Conservation (phyloP, 495 filamentous ascomycete genomes). For the Chlorociboria aeruginascens region DNA sequence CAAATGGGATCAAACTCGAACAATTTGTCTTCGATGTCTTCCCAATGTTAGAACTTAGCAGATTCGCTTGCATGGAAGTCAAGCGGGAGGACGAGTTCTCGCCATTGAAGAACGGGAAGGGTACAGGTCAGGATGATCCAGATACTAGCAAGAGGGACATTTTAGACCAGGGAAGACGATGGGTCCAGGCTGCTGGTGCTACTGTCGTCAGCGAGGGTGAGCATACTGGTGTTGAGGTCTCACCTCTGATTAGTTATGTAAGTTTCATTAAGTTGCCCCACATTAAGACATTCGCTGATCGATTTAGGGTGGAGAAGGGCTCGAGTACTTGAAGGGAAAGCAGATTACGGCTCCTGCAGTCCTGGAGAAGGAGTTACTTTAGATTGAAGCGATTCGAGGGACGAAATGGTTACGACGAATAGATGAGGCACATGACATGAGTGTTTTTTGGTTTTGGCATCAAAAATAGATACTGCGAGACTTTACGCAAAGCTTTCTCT, state of each 20-base stretch:
- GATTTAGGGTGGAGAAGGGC: conserved; percentile 73
- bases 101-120: conserved; percentile 89
- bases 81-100: conserved; percentile 97
- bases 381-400: not conserved
- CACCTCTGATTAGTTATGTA: conserved; percentile 92
- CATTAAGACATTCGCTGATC: conserved; percentile 23
- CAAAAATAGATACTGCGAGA: not conserved
- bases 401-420: not conserved
- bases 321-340: conserved; percentile 62
- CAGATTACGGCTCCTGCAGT: conserved; percentile 66
- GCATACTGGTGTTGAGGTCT: conserved; percentile 74
- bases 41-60: conserved; percentile 70
- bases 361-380: conserved; percentile 52
- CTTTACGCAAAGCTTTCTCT: not conserved
- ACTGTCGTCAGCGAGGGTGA: conserved; percentile 58
- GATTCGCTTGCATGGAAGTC: conserved; percentile 94
- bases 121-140: conserved; percentile 85
- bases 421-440: conserved; percentile 1
- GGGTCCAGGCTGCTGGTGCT: conserved; percentile 69
- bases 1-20: conserved; percentile 97
- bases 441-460: not conserved
- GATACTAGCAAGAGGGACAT: conserved; percentile 87
- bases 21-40: conserved; percentile 99
- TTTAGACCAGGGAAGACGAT: conserved; percentile 74
- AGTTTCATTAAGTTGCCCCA: conserved; percentile 27